Evolutionary conservation across 306 rosid species (phyloP).

Genomic region (Trichosanthes cucumerina): DNA sequence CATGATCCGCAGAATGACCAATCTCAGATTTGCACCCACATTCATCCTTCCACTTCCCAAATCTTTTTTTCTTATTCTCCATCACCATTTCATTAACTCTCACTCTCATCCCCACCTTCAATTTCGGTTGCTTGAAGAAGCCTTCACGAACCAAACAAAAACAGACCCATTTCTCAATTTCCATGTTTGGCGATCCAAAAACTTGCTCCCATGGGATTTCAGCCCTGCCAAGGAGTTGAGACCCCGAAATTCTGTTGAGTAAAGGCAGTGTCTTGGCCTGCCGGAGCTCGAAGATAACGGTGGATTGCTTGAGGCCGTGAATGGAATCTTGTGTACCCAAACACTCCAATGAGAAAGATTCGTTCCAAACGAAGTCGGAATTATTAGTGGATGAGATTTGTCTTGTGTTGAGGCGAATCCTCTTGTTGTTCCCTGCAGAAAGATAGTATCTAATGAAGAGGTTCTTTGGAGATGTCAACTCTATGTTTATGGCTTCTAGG

Average conservation of each 20-base stretch:
- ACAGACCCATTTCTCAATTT: slow-evolving; percentile 46
- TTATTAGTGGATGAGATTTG: slow-evolving; percentile 32
- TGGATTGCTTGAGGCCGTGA: slow-evolving; percentile 37
- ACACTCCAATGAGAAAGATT: slow-evolving; percentile 58
- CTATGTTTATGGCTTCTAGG: neutral
- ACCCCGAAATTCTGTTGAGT: slow-evolving; percentile 32
- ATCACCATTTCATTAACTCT: slow-evolving; percentile 7
- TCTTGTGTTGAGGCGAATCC: slow-evolving; percentile 33
- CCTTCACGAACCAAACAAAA: slow-evolving; percentile 28
- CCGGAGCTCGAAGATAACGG: slow-evolving; percentile 54
- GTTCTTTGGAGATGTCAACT: slow-evolving; percentile 23
- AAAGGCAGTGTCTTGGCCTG: slow-evolving; percentile 30
- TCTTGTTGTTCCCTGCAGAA: slow-evolving; percentile 33
- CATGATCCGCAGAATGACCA: slow-evolving; percentile 36
- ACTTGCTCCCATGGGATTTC: slow-evolving; percentile 53
- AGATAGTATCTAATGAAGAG: slow-evolving; percentile 49
- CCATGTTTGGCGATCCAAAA: slow-evolving; percentile 48
- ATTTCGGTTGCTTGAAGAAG: slow-evolving; percentile 13
- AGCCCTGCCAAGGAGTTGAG: slow-evolving; percentile 47
- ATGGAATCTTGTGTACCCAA: slow-evolving; percentile 31
- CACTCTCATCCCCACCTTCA: slow-evolving; percentile 42
- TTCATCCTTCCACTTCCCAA: slow-evolving; percentile 20
- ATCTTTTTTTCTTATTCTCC: slow-evolving; percentile 16
- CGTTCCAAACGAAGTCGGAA: slow-evolving; percentile 48
- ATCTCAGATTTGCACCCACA: slow-evolving; percentile 55